A percentile compares a stretch with the other conserved stretches of the same genome.
Conservation (phyloP, 805 yeast genomes). For the Saccharomycodes ludwigii region DNA sequence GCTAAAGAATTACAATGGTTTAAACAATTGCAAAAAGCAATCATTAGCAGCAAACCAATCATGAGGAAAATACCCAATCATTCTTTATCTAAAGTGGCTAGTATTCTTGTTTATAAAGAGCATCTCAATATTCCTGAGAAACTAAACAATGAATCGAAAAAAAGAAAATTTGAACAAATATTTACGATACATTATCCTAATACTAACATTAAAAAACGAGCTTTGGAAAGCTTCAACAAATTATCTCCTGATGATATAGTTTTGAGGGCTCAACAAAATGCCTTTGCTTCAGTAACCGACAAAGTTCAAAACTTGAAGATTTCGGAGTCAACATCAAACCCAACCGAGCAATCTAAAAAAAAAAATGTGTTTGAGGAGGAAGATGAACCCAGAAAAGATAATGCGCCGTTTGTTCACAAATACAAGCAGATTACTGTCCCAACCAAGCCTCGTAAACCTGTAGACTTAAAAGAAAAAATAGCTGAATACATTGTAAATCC, state of each 20-base stretch:
- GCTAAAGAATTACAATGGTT: too few relatives aligned
- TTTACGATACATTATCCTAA: slow-evolving; percentile 23
- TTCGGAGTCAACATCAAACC: slow-evolving; percentile 7
- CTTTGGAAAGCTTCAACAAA: slow-evolving; percentile 40
- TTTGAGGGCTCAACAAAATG: slow-evolving; percentile 41
- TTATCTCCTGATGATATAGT: slow-evolving; percentile 81
- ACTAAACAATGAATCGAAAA: background rate
- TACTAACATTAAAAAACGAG: slow-evolving; percentile 32
- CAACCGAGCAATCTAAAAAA: slow-evolving; percentile 13
- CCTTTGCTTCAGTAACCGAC: slow-evolving; percentile 17
- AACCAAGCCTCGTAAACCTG: slow-evolving; percentile 26
- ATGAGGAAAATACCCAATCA: too few relatives aligned
- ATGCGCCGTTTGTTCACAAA: slow-evolving; percentile 11
- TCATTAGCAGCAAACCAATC: too few relatives aligned
- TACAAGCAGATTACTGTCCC: slow-evolving; percentile 18
- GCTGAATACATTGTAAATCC: slow-evolving; percentile 80
- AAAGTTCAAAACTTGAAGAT: slow-evolving; percentile 13
- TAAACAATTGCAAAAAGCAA: too few relatives aligned
- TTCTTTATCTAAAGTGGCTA: too few relatives aligned
- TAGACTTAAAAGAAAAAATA: slow-evolving; percentile 62
- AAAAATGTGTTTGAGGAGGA: slow-evolving; percentile 16
- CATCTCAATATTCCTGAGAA: too few relatives aligned
- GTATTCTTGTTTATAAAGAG: too few relatives aligned
- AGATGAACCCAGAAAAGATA: slow-evolving; percentile 12
- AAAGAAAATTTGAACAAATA: slow-evolving; percentile 18